Evolutionary conservation across 768 basidiomycete species (phyloP), one percentile per base, ranked within the genome.

Genomic region (Russula griseocarnosa): DNA sequence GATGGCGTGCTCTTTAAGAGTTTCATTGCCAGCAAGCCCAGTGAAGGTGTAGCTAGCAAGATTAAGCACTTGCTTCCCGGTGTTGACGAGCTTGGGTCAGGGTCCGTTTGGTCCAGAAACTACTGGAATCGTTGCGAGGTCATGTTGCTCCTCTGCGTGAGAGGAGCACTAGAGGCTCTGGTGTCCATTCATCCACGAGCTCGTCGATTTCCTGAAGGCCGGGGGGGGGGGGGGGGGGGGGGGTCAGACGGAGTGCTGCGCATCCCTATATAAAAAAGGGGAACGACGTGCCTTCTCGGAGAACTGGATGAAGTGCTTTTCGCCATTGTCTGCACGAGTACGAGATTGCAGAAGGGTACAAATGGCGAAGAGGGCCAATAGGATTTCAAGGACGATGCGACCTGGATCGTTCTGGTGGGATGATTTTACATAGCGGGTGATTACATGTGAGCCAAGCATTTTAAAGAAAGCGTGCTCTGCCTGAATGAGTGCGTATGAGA

Each of bases 111-210:
- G 80, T 5, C 96, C n/a, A n/a, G n/a, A n/a, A n/a, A n/a, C n/a
- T n/a, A n/a, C n/a, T n/a, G n/a, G n/a, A n/a, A n/a, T n/a, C n/a
- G n/a, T n/a, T n/a, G 78, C 80, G 20, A 96, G 79, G 61, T 93
- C 90, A 32, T 81, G 76, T 57, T 82, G 78, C 65, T 94, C 89
- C 47, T 77, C 76, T 3, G 79, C 73, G 76, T 78, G 40, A 91
- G 77, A 6, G 89, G 84, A 46, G 79, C 81, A 4, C 81, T 9
- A 99, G 82, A 10, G 92, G 85, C 65, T 95, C 92, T 0, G 97
- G 97, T 3, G 77, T 78, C 93, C 94, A 99, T 74, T 98, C 97
- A 56, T 92, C 88, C 1, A 99, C 94, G 30, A 98, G 82, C 72
- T 98, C 97, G 72, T 98, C 87, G 49, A 98, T 85, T 86, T 98